Conservation (phyloP, 176 grass and related monocot genomes). For the Ensete ventricosum region DNA sequence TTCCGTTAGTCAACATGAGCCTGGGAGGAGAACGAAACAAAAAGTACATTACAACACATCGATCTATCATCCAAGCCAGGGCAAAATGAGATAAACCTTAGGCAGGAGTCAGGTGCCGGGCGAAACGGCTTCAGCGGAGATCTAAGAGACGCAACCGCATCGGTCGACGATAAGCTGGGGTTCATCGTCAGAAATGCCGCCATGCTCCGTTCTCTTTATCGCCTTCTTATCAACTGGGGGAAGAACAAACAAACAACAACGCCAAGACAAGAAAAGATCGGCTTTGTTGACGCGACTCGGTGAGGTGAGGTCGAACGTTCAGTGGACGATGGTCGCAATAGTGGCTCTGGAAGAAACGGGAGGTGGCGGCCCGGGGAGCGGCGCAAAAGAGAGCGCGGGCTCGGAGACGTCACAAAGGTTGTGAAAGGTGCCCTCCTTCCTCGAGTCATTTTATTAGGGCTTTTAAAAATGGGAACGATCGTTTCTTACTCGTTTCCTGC, state of each 20-base stretch:
- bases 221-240: no score
- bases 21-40: no score
- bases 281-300: not conserved
- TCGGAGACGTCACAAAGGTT: no score
- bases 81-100: not conserved
- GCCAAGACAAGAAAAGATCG: not conserved
- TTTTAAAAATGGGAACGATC: not conserved
- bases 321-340: not conserved
- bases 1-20: no score
- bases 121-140: not conserved
- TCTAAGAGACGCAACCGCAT: not conserved
- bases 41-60: not conserved
- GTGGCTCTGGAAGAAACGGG: no score
- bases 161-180: not conserved
- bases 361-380: no score
- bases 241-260: not conserved
- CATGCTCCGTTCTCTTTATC: not conserved
- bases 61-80: not conserved
- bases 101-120: not conserved
- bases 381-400: no score
- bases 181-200: not conserved
- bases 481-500: not conserved
- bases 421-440: not conserved
- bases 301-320: not conserved
- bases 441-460: not conserved